These are phyloP conservation scores for Prunus davidiana DNA, from an alignment of 306 rosid genomes.

Conservation along the genomic window DNA sequence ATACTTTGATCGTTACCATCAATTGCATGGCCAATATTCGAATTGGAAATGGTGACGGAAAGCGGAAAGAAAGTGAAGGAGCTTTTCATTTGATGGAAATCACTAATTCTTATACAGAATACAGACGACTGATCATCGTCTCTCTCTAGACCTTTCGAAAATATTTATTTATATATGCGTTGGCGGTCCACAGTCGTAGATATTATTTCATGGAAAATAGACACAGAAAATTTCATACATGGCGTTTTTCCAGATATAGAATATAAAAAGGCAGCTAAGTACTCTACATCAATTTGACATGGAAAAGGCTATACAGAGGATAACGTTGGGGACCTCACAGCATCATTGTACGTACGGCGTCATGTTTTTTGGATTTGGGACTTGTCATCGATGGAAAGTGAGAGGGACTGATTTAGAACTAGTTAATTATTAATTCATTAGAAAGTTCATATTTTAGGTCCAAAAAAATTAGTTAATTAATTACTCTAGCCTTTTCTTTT, in stretches of 20 bases:
- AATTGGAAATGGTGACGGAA: conserved; percentile 37
- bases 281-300: neutral
- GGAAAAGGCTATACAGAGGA: conserved; percentile 7
- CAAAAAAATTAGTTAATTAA: too few relatives aligned
- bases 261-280: neutral
- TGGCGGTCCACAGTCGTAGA: neutral
- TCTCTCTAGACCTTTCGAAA: conserved; percentile 18
- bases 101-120: conserved; percentile 18
- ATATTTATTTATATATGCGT: neutral
- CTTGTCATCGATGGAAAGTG: neutral
- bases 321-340: conserved; percentile 36
- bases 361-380: conserved; percentile 8
- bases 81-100: conserved; percentile 31
- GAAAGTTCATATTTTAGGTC: neutral
- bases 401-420: neutral
- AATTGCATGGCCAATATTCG: conserved; percentile 38
- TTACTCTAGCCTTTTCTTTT: too few relatives aligned
- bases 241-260: neutral
- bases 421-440: neutral
- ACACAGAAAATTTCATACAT: neutral
- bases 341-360: conserved; percentile 22
- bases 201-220: neutral
- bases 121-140: conserved; percentile 25
- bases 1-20: conserved; percentile 14
- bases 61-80: conserved; percentile 19